Conservation (phyloP, 1,284 basidiomycete genomes). For the Sphaerobolus stellatus region DNA sequence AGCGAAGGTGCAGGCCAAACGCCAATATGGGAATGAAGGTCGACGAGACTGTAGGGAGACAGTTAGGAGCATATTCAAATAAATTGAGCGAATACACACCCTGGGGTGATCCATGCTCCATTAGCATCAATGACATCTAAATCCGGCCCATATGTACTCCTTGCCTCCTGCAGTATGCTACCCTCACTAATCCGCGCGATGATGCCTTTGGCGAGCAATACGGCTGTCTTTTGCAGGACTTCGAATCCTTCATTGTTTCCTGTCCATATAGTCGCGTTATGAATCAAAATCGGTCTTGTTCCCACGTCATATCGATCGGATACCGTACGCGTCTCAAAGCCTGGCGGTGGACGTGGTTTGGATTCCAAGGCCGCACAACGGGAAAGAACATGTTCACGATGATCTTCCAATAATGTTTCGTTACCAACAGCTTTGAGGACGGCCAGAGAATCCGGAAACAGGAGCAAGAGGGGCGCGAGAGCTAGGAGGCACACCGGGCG, state of each 20-base stretch:
- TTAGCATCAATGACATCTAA: conserved; percentile 52
- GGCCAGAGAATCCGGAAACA: too few relatives aligned
- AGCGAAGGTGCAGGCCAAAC: conserved; percentile 62
- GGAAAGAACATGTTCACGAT: conserved; percentile 18
- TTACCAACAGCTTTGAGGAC: too few relatives aligned
- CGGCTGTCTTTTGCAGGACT: conserved; percentile 39
- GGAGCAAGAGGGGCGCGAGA: too few relatives aligned
- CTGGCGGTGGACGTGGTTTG: conserved; percentile 25
- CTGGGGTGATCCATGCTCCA: conserved; percentile 69
- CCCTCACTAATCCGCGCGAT: conserved; percentile 51
- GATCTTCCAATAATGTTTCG: too few relatives aligned
- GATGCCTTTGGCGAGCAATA: conserved; percentile 59
- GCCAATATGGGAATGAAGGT: conserved; percentile 81
- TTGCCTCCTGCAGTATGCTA: conserved; percentile 41
- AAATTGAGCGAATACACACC: conserved; percentile 44
- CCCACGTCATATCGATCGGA: conserved; percentile 43
- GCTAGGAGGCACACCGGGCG: too few relatives aligned
- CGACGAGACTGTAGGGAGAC: conserved; percentile 50
- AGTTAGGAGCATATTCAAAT: conserved; percentile 3
- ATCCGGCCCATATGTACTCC: conserved; percentile 28
- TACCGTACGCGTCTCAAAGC: conserved; percentile 31
- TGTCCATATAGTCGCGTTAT: conserved; percentile 53
- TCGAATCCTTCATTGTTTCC: conserved; percentile 13
- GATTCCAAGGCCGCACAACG: conserved; percentile 14
- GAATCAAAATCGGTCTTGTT: conserved; percentile 38